These are phyloP conservation scores for Kernera saxatilis DNA, from an alignment of 345 rosid species.

Conservation along the genomic window DNA sequence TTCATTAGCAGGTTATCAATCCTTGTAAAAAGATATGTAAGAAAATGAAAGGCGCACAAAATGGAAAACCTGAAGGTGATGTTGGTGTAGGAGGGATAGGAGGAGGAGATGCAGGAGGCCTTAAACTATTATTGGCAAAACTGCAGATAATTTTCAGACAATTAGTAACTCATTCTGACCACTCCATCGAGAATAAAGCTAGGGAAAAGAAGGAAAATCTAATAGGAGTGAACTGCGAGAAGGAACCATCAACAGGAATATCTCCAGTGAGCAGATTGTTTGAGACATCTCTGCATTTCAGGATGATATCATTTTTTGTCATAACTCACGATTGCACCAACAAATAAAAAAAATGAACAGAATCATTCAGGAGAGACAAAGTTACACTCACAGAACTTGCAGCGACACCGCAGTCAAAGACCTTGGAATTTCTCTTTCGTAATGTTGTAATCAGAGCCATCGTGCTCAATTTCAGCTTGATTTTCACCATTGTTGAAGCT, in stretches of 20 bases:
- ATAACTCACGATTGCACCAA: neutral
- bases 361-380: neutral
- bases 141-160: conserved; percentile 38
- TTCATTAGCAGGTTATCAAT: no score
- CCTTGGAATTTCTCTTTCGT: conserved; percentile 55
- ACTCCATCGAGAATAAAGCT: neutral
- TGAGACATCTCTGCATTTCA: conserved; percentile 77
- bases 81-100: conserved; percentile 42
- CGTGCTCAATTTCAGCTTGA: no score
- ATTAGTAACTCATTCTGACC: conserved; percentile 21
- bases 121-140: conserved; percentile 45
- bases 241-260: conserved; percentile 75
- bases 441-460: no score
- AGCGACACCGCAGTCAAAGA: conserved; percentile 44
- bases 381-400: conserved; percentile 72
- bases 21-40: neutral
- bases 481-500: no score
- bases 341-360: neutral
- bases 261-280: conserved; percentile 59
- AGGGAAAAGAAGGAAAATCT: conserved; percentile 44
- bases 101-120: conserved; percentile 40
- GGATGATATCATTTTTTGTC: neutral
- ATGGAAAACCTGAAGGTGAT: conserved; percentile 42
- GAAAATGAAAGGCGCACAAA: neutral
- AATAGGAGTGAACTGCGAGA: conserved; percentile 63